Conservation (phyloP, 257 asterid species). For the Solanum dulcamara region DNA sequence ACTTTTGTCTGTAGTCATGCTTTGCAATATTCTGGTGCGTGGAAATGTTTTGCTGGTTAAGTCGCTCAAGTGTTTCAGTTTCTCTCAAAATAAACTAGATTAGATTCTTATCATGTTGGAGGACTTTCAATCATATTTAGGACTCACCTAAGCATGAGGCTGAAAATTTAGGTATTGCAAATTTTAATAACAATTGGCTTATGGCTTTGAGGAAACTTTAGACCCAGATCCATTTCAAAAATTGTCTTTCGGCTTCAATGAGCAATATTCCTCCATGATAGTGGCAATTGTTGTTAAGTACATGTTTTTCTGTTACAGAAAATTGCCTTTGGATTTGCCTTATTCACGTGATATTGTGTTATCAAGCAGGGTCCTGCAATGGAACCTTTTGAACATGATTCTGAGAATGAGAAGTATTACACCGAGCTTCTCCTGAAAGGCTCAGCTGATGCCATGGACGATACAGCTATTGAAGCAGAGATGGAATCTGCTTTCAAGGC, state of each 20-base stretch:
- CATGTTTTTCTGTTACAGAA: neutral
- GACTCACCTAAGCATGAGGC: neutral
- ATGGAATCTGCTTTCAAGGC: constrained; percentile 63
- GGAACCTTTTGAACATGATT: constrained; percentile 68
- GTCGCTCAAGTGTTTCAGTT: neutral
- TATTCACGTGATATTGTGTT: neutral
- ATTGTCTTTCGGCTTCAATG: neutral
- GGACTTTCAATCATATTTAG: neutral
- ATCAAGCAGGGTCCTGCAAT: constrained; percentile 63
- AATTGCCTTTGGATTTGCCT: neutral
- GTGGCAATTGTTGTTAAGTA: neutral
- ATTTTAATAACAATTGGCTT: neutral
- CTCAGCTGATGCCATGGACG: constrained; percentile 45
- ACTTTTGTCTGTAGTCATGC: neutral
- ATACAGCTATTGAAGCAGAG: constrained; percentile 49
- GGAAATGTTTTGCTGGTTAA: neutral
- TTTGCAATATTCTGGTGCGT: neutral
- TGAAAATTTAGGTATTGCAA: neutral
- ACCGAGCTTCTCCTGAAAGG: constrained; percentile 46
- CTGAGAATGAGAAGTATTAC: constrained; percentile 69
- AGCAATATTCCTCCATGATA: neutral
- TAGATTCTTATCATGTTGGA: neutral
- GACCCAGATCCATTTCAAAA: neutral
- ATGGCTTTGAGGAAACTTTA: neutral
- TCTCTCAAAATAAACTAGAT: neutral